phyloP scores from a whole-genome alignment of 73 alveolate species.

The Paramecium sexaurelia region DNA sequence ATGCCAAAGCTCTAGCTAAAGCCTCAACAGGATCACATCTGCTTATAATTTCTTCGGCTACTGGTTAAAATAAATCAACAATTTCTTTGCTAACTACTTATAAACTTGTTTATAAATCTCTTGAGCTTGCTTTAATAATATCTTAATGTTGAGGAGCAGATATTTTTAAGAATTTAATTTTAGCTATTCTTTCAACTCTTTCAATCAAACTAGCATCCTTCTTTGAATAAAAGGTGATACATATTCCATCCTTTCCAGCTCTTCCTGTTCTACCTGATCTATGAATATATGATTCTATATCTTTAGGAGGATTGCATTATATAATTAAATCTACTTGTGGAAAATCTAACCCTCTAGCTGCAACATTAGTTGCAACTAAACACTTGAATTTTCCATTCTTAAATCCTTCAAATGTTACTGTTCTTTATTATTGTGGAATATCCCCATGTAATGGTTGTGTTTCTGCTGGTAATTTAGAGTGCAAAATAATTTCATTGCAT shows the following conservation, averaged over 20 bases:
- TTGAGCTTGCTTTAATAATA: constrained; percentile 87
- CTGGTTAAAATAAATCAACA: constrained; percentile 84
- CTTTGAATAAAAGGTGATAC: constrained; percentile 94
- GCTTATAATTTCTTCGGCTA: constrained; percentile 83
- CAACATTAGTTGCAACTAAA: constrained; percentile 99
- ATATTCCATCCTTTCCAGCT: constrained; percentile 95
- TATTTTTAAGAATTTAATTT: constrained; percentile 87
- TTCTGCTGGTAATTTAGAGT: constrained; percentile 85
- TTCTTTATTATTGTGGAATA: constrained; percentile 80
- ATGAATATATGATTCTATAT: constrained; percentile 97
- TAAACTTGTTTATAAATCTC: constrained; percentile 82
- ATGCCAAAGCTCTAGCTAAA: constrained; percentile 78
- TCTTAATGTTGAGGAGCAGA: constrained; percentile 96
- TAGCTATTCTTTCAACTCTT: constrained; percentile 88
- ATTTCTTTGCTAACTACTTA: constrained; percentile 86
- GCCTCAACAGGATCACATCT: constrained; percentile 72
- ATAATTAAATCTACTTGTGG: constrained; percentile 96
- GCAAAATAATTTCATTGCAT: constrained; percentile 88
- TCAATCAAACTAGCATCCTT: constrained; percentile 80
- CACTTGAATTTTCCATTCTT: constrained; percentile 94
- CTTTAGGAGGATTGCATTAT: constrained; percentile 98
- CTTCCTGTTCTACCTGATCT: constrained; percentile 98
- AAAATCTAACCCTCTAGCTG: constrained; percentile 97
- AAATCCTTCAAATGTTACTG: constrained; percentile 86
- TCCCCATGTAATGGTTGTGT: constrained; percentile 83